A percentile compares a stretch with the other conserved stretches of the same genome.
These are phyloP conservation scores for Eleusine coracana DNA, from an alignment of 176 grass and related monocot genomes.

Conservation along the genomic window DNA sequence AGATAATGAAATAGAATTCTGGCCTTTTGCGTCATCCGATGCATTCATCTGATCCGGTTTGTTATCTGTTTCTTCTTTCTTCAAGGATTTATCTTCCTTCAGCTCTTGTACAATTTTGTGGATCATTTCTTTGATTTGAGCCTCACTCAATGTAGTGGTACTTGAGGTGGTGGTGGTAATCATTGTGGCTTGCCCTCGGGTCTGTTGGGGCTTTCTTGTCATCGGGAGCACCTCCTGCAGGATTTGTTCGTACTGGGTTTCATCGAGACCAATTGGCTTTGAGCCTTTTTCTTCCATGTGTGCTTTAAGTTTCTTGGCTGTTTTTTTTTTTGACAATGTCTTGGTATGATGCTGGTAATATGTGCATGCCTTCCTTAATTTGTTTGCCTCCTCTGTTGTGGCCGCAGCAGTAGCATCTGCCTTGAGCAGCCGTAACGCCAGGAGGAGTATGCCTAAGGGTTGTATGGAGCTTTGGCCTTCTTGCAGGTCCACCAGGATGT, in stretches of 20 bases:
- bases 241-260: background rate
- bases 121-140: conserved; percentile 16
- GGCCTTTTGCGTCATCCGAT: too few species aligned
- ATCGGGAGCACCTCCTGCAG: background rate
- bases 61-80: background rate
- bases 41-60: accelerated
- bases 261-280: background rate
- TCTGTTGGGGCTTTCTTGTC: background rate
- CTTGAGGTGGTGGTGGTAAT: background rate
- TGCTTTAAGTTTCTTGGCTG: background rate
- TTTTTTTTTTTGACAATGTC: background rate
- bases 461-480: background rate
- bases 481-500: background rate
- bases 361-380: background rate
- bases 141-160: background rate
- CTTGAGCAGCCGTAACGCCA: background rate
- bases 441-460: background rate
- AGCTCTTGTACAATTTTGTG: background rate
- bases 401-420: background rate
- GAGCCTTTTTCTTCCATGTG: background rate
- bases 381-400: background rate
- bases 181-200: background rate
- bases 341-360: too few species aligned
- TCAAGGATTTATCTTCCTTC: background rate
- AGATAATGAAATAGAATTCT: too few species aligned